Percentiles rank a stretch among this genome's conserved stretches.
These are phyloP conservation scores for Amanita rubescens DNA, from an alignment of 768 basidiomycete species.

Conservation along the genomic window DNA sequence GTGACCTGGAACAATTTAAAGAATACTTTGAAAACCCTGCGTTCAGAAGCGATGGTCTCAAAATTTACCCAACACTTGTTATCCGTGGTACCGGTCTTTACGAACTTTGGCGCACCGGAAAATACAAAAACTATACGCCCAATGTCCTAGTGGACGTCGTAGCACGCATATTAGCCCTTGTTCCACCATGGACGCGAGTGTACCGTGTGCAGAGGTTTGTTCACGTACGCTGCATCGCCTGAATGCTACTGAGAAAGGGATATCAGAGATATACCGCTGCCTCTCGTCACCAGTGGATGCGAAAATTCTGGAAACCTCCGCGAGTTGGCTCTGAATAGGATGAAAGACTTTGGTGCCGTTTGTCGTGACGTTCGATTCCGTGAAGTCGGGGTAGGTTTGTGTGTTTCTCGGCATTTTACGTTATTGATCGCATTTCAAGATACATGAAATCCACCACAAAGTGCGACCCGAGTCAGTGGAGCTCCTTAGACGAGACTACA, in stretches of 20 bases:
- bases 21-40: constrained; percentile 99
- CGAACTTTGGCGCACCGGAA: constrained; percentile 93
- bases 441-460: constrained; percentile 98
- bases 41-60: constrained; percentile 94
- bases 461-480: constrained; percentile 94
- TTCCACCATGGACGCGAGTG: constrained; percentile 98
- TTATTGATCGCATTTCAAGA: constrained; percentile 36
- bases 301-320: constrained; percentile 97
- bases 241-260: constrained; percentile 61
- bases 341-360: constrained; percentile 98
- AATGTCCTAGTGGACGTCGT: constrained; percentile 97
- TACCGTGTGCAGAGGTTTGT: constrained; percentile 91
- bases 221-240: background rate
- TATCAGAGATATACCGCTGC: constrained; percentile 89
- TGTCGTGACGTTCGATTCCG: constrained; percentile 97
- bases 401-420: constrained; percentile 2
- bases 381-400: constrained; percentile 85
- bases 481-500: constrained; percentile 89
- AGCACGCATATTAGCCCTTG: constrained; percentile 89
- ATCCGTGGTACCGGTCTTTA: constrained; percentile 96
- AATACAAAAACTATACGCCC: constrained; percentile 99
- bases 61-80: constrained; percentile 97
- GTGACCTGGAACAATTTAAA: constrained; percentile 97
- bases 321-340: constrained; percentile 90
- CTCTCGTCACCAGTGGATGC: constrained; percentile 92